These are phyloP conservation scores for Penicillium malachiteum DNA, from an alignment of 495 filamentous ascomycete genomes.

Conservation along the genomic window DNA sequence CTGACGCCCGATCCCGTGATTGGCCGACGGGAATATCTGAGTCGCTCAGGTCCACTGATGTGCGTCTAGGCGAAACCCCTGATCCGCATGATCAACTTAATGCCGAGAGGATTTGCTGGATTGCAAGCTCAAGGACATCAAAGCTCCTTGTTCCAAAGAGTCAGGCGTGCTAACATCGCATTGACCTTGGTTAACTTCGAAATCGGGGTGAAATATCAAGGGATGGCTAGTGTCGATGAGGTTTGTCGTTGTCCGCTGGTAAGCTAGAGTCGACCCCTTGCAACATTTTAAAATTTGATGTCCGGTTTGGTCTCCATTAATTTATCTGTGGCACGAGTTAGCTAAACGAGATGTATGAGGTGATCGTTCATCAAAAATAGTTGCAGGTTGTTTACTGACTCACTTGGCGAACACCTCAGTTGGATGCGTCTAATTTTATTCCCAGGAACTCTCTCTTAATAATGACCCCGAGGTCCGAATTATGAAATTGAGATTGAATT, in stretches of 20 bases:
- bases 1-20: conserved; percentile 15
- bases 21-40: conserved; percentile 10
- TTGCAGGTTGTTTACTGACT: too few relatives aligned
- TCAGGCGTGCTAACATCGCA: background rate
- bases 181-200: conserved; percentile 13
- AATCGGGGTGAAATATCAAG: conserved; percentile 19
- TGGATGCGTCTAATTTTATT: background rate
- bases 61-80: conserved; percentile 10
- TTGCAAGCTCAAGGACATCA: background rate
- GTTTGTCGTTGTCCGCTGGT: background rate
- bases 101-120: background rate
- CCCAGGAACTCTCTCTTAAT: background rate
- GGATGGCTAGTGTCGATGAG: conserved; percentile 6
- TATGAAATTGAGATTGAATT: background rate
- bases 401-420: background rate
- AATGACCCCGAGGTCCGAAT: background rate
- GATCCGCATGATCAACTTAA: conserved; percentile 25
- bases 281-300: conserved; percentile 2
- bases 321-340: background rate
- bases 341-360: background rate
- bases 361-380: background rate
- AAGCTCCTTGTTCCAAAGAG: conserved; percentile 2
- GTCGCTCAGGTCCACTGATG: conserved; percentile 10
- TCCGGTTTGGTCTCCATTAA: conserved; percentile 1
- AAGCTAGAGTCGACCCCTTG: conserved; percentile 13